Base-by-base conservation (phyloP, 441 rosid species). In the Eruca vesicaria region DNA sequence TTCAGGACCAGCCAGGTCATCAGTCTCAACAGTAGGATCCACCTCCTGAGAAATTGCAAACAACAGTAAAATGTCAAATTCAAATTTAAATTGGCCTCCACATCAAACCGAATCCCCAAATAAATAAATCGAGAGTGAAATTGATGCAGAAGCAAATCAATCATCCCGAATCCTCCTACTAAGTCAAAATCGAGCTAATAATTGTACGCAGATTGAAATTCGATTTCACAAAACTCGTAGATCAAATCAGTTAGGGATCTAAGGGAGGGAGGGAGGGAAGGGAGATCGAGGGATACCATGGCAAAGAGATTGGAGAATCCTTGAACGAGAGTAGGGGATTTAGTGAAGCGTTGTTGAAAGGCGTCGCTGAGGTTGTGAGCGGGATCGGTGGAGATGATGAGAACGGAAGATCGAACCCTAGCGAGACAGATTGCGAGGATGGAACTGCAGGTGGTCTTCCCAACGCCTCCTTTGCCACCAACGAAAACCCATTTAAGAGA, bases 351-450 rank as follows among this genome's bases (percentile, higher is more conserved):
- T 67, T 96, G 98, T 73, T 96, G 99, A 83, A 96, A 96, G 5
- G 98, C 98, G 77, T 96, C 97, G 81, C 98, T 96, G 80, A 93
- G 98, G 82, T 96, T 96, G 85, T 96, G 99, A 81, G 99, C 99
- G 1, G 99, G 99, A 74, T 96, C 99, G 43, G 99, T 96, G 79
- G 99, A 96, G 71, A 96, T 96, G 83, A 96, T 93, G 81, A 96
- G 81, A 35, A 96, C 99, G 50, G 99, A 92, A 69, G 97, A 74
- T 78, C 99, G 88, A 73, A 93, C 93, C 72, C 72, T 66, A 35
- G 98, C 88, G 59, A 96, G 79, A 50, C 92, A 88, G 76, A 92
- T 89, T 43, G 99, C 82, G 23, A 96, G 79, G 60, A 93, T 89
- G 2, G 98, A 96, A 81, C 99, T 96, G 83, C 99, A 92, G 6